Conservation (phyloP, 2,329 filamentous ascomycete species). For the Penicillium brasilianum region DNA sequence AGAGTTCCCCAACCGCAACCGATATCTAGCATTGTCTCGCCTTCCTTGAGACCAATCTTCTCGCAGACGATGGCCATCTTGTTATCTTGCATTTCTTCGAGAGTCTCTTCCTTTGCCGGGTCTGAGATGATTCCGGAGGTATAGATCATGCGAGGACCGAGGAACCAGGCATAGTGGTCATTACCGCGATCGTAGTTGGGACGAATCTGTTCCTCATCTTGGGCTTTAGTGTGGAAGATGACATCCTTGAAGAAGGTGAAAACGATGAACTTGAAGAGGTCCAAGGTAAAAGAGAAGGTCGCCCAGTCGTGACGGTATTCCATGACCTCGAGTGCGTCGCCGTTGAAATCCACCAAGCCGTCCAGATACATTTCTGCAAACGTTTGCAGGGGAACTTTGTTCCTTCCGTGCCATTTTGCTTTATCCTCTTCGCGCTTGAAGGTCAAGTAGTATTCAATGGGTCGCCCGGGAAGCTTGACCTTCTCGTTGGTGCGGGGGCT, state of each 20-base stretch:
- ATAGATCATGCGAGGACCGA: slow-evolving; percentile 44
- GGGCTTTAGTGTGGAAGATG: slow-evolving; percentile 36
- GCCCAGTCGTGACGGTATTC: slow-evolving; percentile 45
- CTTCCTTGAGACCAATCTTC: slow-evolving; percentile 78
- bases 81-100: slow-evolving; percentile 70
- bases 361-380: slow-evolving; percentile 40
- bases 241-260: slow-evolving; percentile 36
- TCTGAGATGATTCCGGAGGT: slow-evolving; percentile 41
- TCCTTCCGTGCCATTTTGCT: slow-evolving; percentile 31
- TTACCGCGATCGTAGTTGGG: slow-evolving; percentile 41
- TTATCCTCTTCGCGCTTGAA: slow-evolving; percentile 35
- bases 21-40: slow-evolving; percentile 81
- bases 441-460: slow-evolving; percentile 35
- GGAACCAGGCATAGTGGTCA: slow-evolving; percentile 42
- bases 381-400: slow-evolving; percentile 36
- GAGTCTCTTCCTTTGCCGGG: slow-evolving; percentile 34
- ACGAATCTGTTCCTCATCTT: slow-evolving; percentile 42
- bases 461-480: slow-evolving; percentile 31
- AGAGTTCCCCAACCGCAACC: slow-evolving; percentile 93
- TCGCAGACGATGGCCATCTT: slow-evolving; percentile 88
- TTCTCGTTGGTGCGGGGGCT: slow-evolving; percentile 31
- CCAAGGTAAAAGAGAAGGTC: slow-evolving; percentile 37
- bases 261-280: slow-evolving; percentile 39
- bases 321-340: slow-evolving; percentile 39
- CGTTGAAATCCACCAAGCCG: slow-evolving; percentile 42